A percentile compares a stretch with the other conserved stretches of the same genome.
These are phyloP conservation scores for Podospora tetraspora DNA, from an alignment of 495 filamentous ascomycete species.

Conservation along the genomic window DNA sequence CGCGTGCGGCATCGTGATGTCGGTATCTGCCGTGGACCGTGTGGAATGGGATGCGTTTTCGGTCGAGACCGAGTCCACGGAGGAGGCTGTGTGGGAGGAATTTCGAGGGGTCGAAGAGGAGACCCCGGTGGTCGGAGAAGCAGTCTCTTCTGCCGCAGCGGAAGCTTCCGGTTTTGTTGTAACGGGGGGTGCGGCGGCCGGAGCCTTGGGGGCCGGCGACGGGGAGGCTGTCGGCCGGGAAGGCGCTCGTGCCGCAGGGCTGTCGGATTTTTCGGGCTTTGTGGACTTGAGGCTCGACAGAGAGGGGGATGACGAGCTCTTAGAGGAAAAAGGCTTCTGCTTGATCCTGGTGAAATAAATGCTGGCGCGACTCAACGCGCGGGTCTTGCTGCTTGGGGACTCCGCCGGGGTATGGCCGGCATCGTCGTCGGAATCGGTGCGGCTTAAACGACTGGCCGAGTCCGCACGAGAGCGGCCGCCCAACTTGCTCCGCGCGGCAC, in stretches of 20 bases:
- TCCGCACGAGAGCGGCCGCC: slow-evolving; percentile 23
- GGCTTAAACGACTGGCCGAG: slow-evolving; percentile 27
- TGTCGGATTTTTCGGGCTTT: slow-evolving; percentile 26
- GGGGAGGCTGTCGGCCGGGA: background rate
- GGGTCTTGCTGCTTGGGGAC: slow-evolving; percentile 24
- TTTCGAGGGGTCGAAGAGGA: slow-evolving; percentile 43
- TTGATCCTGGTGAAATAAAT: slow-evolving; percentile 40
- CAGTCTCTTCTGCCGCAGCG: slow-evolving; percentile 15
- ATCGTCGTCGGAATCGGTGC: slow-evolving; percentile 24
- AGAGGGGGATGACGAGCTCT: slow-evolving; percentile 23
- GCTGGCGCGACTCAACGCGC: slow-evolving; percentile 30
- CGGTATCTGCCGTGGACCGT: slow-evolving; percentile 44
- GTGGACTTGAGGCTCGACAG: slow-evolving; percentile 13
- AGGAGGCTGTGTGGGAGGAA: slow-evolving; percentile 42
- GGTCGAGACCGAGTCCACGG: slow-evolving; percentile 42
- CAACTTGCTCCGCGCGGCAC: slow-evolving; percentile 24
- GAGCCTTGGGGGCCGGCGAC: slow-evolving; percentile 1
- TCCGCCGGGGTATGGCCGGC: slow-evolving; percentile 20
- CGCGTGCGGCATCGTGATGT: slow-evolving; percentile 39
- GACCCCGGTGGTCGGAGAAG: slow-evolving; percentile 25
- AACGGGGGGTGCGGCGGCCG: slow-evolving; percentile 14
- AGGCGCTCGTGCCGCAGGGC: background rate
- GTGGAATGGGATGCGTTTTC: slow-evolving; percentile 58
- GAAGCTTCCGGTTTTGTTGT: slow-evolving; percentile 11
- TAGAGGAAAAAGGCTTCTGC: slow-evolving; percentile 33